phyloP scores from a whole-genome alignment of 768 basidiomycete species.

The Tulasnella sp. region DNA sequence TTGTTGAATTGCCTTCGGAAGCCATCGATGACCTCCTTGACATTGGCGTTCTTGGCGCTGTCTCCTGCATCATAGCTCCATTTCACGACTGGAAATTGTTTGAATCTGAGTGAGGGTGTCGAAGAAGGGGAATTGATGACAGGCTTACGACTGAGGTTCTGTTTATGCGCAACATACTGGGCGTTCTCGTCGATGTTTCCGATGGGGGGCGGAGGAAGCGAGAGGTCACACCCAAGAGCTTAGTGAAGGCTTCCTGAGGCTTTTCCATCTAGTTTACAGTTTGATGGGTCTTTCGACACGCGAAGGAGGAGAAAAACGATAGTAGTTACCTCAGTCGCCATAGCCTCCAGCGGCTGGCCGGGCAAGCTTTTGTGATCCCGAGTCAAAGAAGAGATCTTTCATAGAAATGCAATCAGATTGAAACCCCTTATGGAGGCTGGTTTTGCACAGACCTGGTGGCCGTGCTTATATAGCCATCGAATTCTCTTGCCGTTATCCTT shows the following conservation, averaged over 20 bases:
- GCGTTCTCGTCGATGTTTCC: conserved; percentile 17
- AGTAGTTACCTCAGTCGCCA: neutral
- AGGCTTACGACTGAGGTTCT: neutral
- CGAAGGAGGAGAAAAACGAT: neutral
- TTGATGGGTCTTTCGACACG: neutral
- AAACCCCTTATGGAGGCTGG: neutral
- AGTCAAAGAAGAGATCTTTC: neutral
- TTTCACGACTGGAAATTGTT: too few relatives aligned
- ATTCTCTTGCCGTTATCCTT: conserved; percentile 16
- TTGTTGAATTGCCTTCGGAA: conserved; percentile 5
- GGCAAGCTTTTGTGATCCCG: neutral
- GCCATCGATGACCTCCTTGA: neutral
- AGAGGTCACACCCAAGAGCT: neutral
- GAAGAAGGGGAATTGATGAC: neutral
- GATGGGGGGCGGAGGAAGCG: conserved; percentile 19
- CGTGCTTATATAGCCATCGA: conserved; percentile 8
- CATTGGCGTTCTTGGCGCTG: too few relatives aligned
- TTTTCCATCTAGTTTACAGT: neutral
- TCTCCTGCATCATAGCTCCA: too few relatives aligned
- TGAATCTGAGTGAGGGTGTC: too few relatives aligned
- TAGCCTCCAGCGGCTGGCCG: neutral
- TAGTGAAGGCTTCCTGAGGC: neutral
- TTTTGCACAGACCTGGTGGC: conserved; percentile 5
- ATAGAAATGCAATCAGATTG: neutral
- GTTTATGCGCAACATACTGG: too few relatives aligned